Percentiles rank a stretch among this genome's conserved stretches.
These are phyloP conservation scores for Aspergillaceae sp. DNA, from an alignment of 2,329 filamentous ascomycete species.

Conservation along the genomic window DNA sequence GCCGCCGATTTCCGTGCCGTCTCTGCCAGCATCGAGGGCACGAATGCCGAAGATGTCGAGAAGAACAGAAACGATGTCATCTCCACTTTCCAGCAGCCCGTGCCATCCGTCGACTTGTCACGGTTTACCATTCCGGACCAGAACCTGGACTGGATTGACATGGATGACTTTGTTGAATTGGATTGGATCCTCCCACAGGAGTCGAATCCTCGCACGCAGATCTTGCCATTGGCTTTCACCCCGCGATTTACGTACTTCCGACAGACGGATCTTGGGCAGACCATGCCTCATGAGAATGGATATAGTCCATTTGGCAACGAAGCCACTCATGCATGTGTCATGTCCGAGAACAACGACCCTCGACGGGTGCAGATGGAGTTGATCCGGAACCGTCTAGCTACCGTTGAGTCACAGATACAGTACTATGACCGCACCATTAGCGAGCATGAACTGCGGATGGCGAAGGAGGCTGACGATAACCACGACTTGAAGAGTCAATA, in stretches of 20 bases:
- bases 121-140: conserved; percentile 93
- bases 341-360: conserved; percentile 84
- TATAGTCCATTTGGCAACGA: conserved; percentile 89
- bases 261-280: conserved; percentile 82
- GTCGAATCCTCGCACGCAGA: conserved; percentile 85
- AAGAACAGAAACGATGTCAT: conserved; percentile 49
- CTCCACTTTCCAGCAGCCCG: conserved; percentile 46
- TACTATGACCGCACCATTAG: conserved; percentile 64
- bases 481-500: conserved; percentile 34
- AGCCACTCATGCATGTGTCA: conserved; percentile 88
- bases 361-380: conserved; percentile 79
- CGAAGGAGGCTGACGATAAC: conserved; percentile 48
- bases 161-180: conserved; percentile 98
- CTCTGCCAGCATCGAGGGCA: conserved; percentile 78
- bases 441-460: conserved; percentile 60
- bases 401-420: conserved; percentile 68
- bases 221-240: conserved; percentile 81
- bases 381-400: conserved; percentile 69
- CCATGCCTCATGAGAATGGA: conserved; percentile 64
- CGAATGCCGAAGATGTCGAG: conserved; percentile 66
- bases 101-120: conserved; percentile 56
- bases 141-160: conserved; percentile 94
- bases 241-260: conserved; percentile 97
- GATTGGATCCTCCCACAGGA: conserved; percentile 93
- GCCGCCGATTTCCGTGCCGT: conserved; percentile 88